Evolutionary conservation across 495 filamentous ascomycete species (phyloP).

Genomic region (Podospora comata): DNA sequence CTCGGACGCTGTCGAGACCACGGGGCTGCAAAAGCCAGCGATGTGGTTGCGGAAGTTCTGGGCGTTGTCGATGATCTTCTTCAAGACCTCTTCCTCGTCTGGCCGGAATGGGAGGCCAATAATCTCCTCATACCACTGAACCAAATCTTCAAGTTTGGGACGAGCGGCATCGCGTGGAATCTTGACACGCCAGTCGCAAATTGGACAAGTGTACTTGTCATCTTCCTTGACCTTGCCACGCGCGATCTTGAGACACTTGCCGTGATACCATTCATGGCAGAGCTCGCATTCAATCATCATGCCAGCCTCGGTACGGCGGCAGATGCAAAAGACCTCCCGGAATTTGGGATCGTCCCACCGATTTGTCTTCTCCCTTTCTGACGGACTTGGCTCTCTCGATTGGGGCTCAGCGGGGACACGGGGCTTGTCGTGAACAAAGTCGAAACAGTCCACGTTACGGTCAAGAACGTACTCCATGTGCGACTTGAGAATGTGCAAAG

Average conservation of each 20-base stretch:
- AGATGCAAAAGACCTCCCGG: conserved; percentile 95
- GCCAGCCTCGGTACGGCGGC: conserved; percentile 84
- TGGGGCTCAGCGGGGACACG: conserved; percentile 87
- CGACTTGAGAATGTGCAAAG: conserved; percentile 84
- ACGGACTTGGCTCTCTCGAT: conserved; percentile 73
- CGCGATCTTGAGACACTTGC: conserved; percentile 97
- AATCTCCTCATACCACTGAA: conserved; percentile 85
- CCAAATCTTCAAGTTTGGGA: conserved; percentile 90
- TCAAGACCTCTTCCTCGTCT: conserved; percentile 83
- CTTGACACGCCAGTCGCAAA: conserved; percentile 96
- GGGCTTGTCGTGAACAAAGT: conserved; percentile 78
- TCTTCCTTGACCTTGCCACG: conserved; percentile 96
- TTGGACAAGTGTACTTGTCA: conserved; percentile 96
- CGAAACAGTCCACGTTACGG: conserved; percentile 87
- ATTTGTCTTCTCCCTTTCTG: conserved; percentile 54
- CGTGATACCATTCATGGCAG: conserved; percentile 99
- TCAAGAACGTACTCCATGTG: conserved; percentile 93
- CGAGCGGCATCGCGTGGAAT: conserved; percentile 97
- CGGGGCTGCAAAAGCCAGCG: conserved; percentile 70
- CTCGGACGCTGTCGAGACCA: conserved; percentile 79
- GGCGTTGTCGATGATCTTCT: conserved; percentile 80
- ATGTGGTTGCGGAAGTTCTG: conserved; percentile 82
- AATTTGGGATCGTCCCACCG: conserved; percentile 51
- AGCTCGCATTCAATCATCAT: conserved; percentile 99
- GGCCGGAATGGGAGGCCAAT: conserved; percentile 85